Evolutionary conservation across 495 filamentous ascomycete genomes (phyloP).

Genomic region (Neurospora sp.): DNA sequence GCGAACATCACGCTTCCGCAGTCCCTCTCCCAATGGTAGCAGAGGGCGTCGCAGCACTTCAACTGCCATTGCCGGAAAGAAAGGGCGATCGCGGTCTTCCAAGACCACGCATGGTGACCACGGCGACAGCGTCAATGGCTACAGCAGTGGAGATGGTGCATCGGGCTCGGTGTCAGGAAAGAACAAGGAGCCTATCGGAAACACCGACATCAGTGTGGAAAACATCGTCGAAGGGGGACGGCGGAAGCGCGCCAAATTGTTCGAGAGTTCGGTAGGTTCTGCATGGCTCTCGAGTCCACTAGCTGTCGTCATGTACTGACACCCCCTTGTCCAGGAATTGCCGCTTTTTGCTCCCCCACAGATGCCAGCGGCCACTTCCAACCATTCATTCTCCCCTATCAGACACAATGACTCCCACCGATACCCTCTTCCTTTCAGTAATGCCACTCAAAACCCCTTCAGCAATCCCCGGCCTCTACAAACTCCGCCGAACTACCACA

Average conservation of each 20-base stretch:
- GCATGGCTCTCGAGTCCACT: neutral
- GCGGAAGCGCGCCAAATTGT: conserved; percentile 82
- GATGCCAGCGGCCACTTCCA: conserved; percentile 78
- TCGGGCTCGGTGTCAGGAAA: conserved; percentile 64
- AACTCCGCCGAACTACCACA: conserved; percentile 67
- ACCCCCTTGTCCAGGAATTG: conserved; percentile 56
- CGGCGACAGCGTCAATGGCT: conserved; percentile 56
- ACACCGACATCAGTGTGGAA: conserved; percentile 91
- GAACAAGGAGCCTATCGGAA: conserved; percentile 73
- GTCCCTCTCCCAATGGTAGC: conserved; percentile 68
- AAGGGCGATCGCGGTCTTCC: conserved; percentile 53
- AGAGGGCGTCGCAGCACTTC: conserved; percentile 73
- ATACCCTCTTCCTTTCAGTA: conserved; percentile 56
- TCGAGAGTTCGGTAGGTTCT: conserved; percentile 82
- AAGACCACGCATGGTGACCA: conserved; percentile 65
- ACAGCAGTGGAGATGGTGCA: conserved; percentile 74
- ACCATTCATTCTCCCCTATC: conserved; percentile 86
- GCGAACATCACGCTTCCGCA: conserved; percentile 55
- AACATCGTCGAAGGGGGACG: conserved; percentile 97
- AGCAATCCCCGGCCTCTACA: conserved; percentile 60
- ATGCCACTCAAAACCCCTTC: conserved; percentile 63
- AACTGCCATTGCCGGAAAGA: conserved; percentile 44
- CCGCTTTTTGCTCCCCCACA: conserved; percentile 91
- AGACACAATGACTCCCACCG: conserved; percentile 53
- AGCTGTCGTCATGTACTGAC: conserved; percentile 3